Conservation (phyloP, 148 eudicot species). For the Tetragonia tetragonoides region DNA sequence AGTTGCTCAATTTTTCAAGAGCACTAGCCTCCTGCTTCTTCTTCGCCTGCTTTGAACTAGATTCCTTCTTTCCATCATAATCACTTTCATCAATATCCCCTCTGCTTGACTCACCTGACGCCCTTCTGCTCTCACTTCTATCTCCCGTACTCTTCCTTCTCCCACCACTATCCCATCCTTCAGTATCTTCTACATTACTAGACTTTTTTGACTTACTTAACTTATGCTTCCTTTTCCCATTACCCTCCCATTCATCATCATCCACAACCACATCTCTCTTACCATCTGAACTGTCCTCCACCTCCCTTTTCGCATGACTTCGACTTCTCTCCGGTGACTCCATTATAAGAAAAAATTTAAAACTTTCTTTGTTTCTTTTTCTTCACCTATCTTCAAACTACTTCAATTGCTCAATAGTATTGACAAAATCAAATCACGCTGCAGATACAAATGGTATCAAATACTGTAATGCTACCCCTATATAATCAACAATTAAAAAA, state of each 20-base stretch:
- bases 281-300: slow-evolving; percentile 39
- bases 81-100: slow-evolving; percentile 63
- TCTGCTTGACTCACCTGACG: slow-evolving; percentile 52
- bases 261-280: slow-evolving; percentile 42
- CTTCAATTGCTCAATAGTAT: background rate
- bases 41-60: slow-evolving; percentile 48
- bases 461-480: background rate
- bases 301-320: slow-evolving; percentile 34
- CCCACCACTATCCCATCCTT: slow-evolving; percentile 53
- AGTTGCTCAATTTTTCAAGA: slow-evolving; percentile 70
- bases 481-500: background rate
- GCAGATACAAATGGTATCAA: background rate
- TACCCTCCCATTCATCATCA: slow-evolving; percentile 52
- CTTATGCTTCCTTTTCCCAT: slow-evolving; percentile 58
- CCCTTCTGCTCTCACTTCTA: slow-evolving; percentile 53
- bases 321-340: slow-evolving; percentile 49
- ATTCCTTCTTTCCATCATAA: slow-evolving; percentile 50
- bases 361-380: background rate
- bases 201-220: slow-evolving; percentile 55
- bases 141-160: slow-evolving; percentile 56
- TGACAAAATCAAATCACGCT: background rate
- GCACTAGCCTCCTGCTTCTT: slow-evolving; percentile 67
- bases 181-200: slow-evolving; percentile 53
- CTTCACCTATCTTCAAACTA: background rate
- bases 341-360: slow-evolving; percentile 32